Evolutionary conservation across 768 basidiomycete species (phyloP).

Genomic region (Phaffia australis): DNA sequence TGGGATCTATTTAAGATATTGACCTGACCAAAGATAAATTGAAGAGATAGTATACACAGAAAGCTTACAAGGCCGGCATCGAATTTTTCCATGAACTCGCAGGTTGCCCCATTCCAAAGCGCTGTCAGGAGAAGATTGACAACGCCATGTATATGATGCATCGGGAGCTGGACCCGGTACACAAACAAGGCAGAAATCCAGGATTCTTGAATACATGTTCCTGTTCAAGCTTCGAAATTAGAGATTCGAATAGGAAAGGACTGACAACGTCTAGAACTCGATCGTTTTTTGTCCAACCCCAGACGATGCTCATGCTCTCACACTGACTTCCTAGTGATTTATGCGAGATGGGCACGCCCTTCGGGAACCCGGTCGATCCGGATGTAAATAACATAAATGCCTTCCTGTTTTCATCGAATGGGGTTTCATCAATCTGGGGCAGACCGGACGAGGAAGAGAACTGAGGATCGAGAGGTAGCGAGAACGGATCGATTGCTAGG

Average conservation of each 20-base stretch:
- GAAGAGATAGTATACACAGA: not conserved
- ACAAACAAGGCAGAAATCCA: not conserved
- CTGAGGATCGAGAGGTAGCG: no score
- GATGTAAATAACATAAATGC: slow-evolving; percentile 24
- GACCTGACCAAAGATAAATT: not conserved
- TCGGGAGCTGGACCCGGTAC: slow-evolving; percentile 21
- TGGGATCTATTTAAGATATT: not conserved
- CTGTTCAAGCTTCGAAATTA: slow-evolving; percentile 5
- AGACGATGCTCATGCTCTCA: slow-evolving; percentile 6
- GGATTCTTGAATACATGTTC: not conserved
- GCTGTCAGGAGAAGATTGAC: slow-evolving; percentile 33
- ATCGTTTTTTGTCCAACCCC: slow-evolving; percentile 18
- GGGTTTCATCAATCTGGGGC: slow-evolving; percentile 5
- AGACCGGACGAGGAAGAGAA: not conserved
- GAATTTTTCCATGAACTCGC: slow-evolving; percentile 33
- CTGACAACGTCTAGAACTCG: slow-evolving; percentile 22
- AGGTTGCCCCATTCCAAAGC: slow-evolving; percentile 33
- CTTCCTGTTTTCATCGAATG: slow-evolving; percentile 12
- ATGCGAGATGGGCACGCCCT: slow-evolving; percentile 24
- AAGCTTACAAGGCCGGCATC: slow-evolving; percentile 24
- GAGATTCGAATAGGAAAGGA: not conserved
- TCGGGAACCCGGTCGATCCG: slow-evolving; percentile 19
- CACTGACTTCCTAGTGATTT: slow-evolving; percentile 15
- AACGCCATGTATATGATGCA: slow-evolving; percentile 35
- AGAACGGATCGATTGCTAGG: no score